Evolutionary conservation across 805 yeast genomes (phyloP).

Genomic region (Lipomyces spencermartinsiae): DNA sequence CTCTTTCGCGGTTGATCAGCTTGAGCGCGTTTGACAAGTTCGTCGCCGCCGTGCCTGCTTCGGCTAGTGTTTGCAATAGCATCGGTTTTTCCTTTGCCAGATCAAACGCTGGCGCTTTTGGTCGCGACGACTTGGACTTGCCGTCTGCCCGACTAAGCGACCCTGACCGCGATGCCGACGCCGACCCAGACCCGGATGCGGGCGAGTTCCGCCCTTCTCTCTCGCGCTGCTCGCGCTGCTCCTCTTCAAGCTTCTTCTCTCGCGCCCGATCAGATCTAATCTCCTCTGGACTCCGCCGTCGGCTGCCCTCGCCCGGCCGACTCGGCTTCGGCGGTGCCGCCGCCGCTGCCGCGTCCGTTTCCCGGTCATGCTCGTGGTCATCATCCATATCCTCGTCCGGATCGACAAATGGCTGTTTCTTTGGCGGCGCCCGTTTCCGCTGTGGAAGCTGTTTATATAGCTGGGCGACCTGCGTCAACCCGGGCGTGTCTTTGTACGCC

Average conservation of each 20-base stretch:
- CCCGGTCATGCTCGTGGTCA: conserved; percentile 24
- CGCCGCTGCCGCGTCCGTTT: conserved; percentile 9
- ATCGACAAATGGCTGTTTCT: conserved; percentile 34
- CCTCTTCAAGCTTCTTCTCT: conserved; percentile 12
- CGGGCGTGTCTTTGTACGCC: conserved; percentile 58
- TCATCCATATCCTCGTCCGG: conserved; percentile 35
- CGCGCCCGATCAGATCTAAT: conserved; percentile 6
- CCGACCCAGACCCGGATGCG: background rate
- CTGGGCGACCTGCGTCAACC: conserved; percentile 56
- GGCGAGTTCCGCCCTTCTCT: background rate
- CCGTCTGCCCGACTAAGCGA: conserved; percentile 4
- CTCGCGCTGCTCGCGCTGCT: conserved; percentile 7
- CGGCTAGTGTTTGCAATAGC: conserved; percentile 71
- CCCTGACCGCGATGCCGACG: background rate
- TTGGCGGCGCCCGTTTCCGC: conserved; percentile 41
- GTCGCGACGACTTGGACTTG: background rate
- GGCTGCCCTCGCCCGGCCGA: conserved; percentile 26
- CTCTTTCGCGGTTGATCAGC: conserved; percentile 51
- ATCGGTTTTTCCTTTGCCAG: conserved; percentile 74
- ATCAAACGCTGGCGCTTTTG: conserved; percentile 32
- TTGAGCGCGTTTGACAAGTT: conserved; percentile 66
- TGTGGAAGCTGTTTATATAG: conserved; percentile 56
- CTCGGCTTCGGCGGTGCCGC: conserved; percentile 31
- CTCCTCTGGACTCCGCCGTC: background rate
- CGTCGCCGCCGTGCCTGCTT: conserved; percentile 76